Percentiles rank a stretch among this genome's conserved stretches.
phyloP scores from a whole-genome alignment of 192 early-diverging fungal species.

The Coemansia nantahalensis region DNA sequence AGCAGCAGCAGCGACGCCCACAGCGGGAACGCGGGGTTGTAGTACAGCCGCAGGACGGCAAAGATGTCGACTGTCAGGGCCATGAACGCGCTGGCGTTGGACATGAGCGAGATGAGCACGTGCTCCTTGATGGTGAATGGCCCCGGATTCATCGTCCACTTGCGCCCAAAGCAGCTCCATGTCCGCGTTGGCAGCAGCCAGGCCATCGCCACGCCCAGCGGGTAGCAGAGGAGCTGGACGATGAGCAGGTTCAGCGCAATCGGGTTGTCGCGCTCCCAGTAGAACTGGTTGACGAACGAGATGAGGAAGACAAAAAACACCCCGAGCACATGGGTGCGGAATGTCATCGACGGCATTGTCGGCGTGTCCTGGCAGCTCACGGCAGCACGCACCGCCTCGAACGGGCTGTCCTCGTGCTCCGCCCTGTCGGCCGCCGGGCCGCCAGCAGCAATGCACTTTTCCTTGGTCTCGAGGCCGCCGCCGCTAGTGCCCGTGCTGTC shows the following conservation, averaged over 20 bases:
- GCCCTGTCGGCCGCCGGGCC: background rate
- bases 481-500: background rate
- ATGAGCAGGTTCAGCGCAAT: constrained; percentile 68
- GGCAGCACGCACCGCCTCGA: constrained; percentile 66
- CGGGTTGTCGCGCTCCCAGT: constrained; percentile 84
- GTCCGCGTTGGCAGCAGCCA: constrained; percentile 57
- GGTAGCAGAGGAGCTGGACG: constrained; percentile 73
- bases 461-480: background rate
- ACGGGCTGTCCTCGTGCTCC: constrained; percentile 52
- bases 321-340: constrained; percentile 69
- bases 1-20: constrained; percentile 64
- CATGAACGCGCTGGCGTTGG: constrained; percentile 67
- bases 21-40: constrained; percentile 63
- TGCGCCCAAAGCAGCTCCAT: constrained; percentile 55
- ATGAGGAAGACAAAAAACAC: constrained; percentile 64
- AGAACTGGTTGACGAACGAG: constrained; percentile 75
- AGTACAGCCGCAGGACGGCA: constrained; percentile 64
- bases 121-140: constrained; percentile 90
- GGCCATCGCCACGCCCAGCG: constrained; percentile 68
- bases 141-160: constrained; percentile 71
- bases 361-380: constrained; percentile 67
- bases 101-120: constrained; percentile 79
- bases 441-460: background rate
- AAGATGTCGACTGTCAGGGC: constrained; percentile 74
- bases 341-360: constrained; percentile 65